A percentile compares a stretch with the other conserved stretches of the same genome.
Conservation (phyloP, 1,284 basidiomycete genomes). For the Amylostereum areolatum region DNA sequence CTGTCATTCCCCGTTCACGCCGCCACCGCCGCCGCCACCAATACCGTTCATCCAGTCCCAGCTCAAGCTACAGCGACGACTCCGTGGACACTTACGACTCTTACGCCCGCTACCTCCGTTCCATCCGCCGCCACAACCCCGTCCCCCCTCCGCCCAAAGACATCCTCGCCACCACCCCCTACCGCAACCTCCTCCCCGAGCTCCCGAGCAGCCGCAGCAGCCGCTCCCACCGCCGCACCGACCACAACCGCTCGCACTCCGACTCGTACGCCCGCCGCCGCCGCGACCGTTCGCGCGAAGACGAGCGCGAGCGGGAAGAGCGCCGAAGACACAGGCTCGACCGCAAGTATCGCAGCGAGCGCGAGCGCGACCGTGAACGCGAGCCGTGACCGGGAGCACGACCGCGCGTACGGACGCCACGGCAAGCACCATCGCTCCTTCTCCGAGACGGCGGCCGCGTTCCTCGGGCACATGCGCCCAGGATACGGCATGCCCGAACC, state of each 20-base stretch:
- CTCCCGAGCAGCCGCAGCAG: slow-evolving; percentile 29
- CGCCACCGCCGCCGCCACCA: background rate
- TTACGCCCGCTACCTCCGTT: background rate
- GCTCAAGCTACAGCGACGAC: background rate
- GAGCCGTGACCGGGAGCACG: background rate
- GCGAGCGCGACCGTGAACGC: background rate
- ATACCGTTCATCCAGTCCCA: background rate
- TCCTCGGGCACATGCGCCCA: slow-evolving; percentile 2
- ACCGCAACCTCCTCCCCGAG: slow-evolving; percentile 36
- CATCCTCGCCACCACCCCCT: slow-evolving; percentile 43
- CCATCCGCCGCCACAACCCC: slow-evolving; percentile 29
- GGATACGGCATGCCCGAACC: slow-evolving; percentile 8
- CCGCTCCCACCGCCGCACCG: background rate
- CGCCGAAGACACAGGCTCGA: background rate
- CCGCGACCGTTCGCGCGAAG: background rate
- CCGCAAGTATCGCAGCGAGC: background rate
- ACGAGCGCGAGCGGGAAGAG: background rate
- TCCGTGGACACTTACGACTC: background rate
- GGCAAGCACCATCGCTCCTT: background rate
- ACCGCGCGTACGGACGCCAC: background rate
- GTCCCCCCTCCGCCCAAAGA: slow-evolving; percentile 46
- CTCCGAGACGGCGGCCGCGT: background rate
- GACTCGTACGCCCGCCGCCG: background rate
- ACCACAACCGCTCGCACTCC: slow-evolving; percentile 30
- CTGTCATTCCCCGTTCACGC: background rate